Evolutionary conservation across 371 early-diverging fungal species (phyloP), one percentile per base, ranked within the genome.

Genomic region (Rhizomucor pusillus): DNA sequence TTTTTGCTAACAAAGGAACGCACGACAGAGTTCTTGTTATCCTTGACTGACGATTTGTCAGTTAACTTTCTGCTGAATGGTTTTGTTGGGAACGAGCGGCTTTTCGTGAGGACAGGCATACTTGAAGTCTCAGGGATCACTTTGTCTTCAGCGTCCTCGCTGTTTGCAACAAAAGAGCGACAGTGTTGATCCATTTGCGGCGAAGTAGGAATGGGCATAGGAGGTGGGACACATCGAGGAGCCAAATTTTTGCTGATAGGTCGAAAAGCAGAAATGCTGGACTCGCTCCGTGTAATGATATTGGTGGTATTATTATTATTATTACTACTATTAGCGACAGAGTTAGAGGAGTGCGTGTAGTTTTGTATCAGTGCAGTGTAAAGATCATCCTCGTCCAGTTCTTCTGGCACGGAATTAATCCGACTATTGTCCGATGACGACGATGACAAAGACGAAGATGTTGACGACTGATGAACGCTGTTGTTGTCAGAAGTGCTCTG

Each of bases 1-100:
- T 75, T 75, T 59, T 75, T 75, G 44, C 57, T 63, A 25, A 71
- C 71, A 29, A 75, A 61, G 4, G 72, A 67, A 5, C 69, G 63
- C 52, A 71, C 64, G 45, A 63, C 71, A 43, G 66, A 71, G 34
- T 65, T 54, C 46, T 41, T 41, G 41, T 37, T 37, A 14, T 41
- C 19, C 16, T 41, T 41, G 41, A 16, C 11, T 46, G 50, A 50
- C 39, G 50, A 18, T 29, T 47, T 6, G 51, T 35, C 7, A 51
- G 39, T 22, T 47, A 24, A 14, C 35, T 24, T 12, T 57, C 52
- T 16, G 51, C 47, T 7, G 7, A 29, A 29, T 29, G 29, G 29
- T 49, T 66, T 69, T 36, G 69, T 55, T 14, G 73, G 73, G 41
- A 73, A 63, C 0, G 73, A 73, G 48, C 41, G 64, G 43, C 73